Conservation (phyloP, 306 rosid genomes). For the Luffa aegyptiaca region DNA sequence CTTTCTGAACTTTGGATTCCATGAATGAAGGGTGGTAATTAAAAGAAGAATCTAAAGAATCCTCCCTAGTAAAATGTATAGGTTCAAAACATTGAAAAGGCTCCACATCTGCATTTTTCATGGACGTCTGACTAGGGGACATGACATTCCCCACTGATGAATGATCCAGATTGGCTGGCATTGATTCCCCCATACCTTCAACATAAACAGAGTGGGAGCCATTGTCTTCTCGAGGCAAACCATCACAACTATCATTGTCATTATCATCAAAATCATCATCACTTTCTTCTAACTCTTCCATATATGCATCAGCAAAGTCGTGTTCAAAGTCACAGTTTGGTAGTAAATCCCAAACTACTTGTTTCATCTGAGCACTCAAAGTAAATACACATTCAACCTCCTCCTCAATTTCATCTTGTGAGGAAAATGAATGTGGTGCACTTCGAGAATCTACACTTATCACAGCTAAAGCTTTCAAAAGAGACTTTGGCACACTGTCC, state of each 20-base stretch:
- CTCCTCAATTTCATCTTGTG: conserved; percentile 38
- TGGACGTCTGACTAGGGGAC: neutral
- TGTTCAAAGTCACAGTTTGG: conserved; percentile 41
- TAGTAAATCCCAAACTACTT: conserved; percentile 46
- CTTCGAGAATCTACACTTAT: conserved; percentile 31
- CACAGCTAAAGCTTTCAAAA: conserved; percentile 35
- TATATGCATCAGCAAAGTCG: conserved; percentile 61
- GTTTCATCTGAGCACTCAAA: conserved; percentile 65
- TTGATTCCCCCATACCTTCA: conserved; percentile 59
- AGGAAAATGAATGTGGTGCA: neutral
- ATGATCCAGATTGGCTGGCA: conserved; percentile 20
- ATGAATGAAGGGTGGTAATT: neutral
- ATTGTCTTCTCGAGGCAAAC: conserved; percentile 16
- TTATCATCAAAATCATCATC: conserved; percentile 26
- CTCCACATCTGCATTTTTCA: conserved; percentile 12
- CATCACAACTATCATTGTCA: conserved; percentile 13
- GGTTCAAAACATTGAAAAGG: conserved; percentile 9
- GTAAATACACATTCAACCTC: conserved; percentile 57
- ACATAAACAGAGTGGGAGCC: conserved; percentile 11
- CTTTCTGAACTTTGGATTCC: neutral
- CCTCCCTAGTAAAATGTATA: conserved; percentile 2
- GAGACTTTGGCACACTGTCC: conserved; percentile 47
- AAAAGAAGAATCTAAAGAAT: neutral
- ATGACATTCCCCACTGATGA: conserved; percentile 13
- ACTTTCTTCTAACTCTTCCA: conserved; percentile 57